A percentile compares a stretch with the other conserved stretches of the same genome.
These are phyloP conservation scores for Umbelopsis sp. DNA, from an alignment of 192 early-diverging fungal species.

Conservation along the genomic window DNA sequence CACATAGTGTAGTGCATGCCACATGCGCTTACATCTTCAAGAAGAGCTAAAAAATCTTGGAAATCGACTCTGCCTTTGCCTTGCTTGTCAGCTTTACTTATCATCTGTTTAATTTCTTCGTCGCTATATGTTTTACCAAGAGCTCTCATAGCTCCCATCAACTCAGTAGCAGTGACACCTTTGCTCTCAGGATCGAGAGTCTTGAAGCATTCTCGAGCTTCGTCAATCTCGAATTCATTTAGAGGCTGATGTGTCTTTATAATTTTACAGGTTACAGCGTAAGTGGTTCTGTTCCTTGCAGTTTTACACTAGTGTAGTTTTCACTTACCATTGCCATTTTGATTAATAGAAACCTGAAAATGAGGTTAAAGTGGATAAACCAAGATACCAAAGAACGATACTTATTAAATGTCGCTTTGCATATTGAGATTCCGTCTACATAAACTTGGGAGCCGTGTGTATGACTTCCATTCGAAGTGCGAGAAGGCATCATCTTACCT, in stretches of 20 bases:
- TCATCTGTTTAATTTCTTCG: neutral
- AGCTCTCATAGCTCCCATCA: neutral
- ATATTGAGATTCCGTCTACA: neutral
- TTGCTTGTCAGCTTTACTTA: neutral
- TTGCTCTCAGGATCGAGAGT: conserved; percentile 1
- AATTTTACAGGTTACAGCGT: too few species aligned
- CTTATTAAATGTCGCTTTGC: neutral
- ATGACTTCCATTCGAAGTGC: conserved; percentile 3
- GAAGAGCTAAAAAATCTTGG: conserved; percentile 27
- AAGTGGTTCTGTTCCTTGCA: too few species aligned
- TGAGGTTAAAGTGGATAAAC: neutral
- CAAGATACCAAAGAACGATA: neutral
- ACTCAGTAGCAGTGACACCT: conserved; percentile 4
- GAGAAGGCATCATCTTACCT: neutral
- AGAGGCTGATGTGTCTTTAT: conserved; percentile 14
- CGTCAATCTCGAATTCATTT: conserved; percentile 11
- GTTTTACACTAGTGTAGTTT: too few species aligned
- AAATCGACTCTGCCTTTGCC: conserved; percentile 22
- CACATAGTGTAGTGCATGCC: too few species aligned
- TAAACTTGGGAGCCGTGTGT: neutral
- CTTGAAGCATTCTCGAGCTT: neutral
- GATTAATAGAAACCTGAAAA: neutral
- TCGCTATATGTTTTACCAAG: conserved; percentile 5
- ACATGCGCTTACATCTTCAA: conserved; percentile 10
- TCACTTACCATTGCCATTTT: conserved; percentile 13